Evolutionary conservation across 1,284 basidiomycete genomes (phyloP).

Genomic region (Microbotryum violaceum): DNA sequence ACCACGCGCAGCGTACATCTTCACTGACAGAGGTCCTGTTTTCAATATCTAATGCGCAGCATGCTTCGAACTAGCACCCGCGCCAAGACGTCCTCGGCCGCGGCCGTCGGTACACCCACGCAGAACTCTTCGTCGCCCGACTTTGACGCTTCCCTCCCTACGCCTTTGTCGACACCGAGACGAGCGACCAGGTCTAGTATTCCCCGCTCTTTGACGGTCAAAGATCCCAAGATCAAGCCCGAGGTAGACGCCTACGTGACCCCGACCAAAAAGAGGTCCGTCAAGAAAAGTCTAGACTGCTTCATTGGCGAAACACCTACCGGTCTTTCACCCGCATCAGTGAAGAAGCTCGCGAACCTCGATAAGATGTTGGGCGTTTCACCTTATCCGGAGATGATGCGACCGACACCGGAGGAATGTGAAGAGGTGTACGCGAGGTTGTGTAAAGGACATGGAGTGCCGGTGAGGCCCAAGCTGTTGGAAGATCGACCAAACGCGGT

Average conservation of each 20-base stretch:
- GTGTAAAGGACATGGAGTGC: constrained; percentile 39
- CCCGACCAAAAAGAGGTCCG: background rate
- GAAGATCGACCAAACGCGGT: constrained; percentile 41
- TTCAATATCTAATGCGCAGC: too few relatives aligned
- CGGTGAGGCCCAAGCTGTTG: constrained; percentile 38
- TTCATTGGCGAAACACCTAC: too few relatives aligned
- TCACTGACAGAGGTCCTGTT: too few relatives aligned
- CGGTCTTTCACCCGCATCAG: background rate
- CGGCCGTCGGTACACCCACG: too few relatives aligned
- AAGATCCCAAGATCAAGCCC: background rate
- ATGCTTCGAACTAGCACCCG: too few relatives aligned
- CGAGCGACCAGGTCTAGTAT: background rate
- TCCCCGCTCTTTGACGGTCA: too few relatives aligned
- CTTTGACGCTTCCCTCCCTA: too few relatives aligned
- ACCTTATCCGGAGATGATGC: constrained; percentile 52
- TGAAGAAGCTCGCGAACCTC: constrained; percentile 29
- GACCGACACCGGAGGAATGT: constrained; percentile 51
- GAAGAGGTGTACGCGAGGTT: constrained; percentile 49
- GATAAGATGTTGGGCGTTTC: constrained; percentile 32
- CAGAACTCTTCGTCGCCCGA: too few relatives aligned
- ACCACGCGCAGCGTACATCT: too few relatives aligned
- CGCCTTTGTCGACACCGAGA: too few relatives aligned
- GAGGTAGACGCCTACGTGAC: background rate
- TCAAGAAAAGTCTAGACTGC: too few relatives aligned
- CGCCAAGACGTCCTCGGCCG: too few relatives aligned